Base-by-base conservation (phyloP, 305 asterid genomes). In the Petunia hybrid region DNA sequence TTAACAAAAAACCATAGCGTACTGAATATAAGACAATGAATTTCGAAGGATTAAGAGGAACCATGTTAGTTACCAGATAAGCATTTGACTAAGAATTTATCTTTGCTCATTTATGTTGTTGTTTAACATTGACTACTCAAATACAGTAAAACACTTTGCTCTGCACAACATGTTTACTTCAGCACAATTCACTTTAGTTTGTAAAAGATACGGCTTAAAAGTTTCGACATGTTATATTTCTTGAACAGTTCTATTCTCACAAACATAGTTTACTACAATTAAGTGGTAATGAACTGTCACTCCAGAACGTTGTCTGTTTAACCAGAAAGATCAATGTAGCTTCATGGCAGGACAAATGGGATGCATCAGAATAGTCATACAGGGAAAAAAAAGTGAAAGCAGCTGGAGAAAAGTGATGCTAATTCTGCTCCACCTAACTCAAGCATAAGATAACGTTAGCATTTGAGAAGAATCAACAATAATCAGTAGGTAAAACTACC, bases 81-180 rank as follows among this genome's bases (percentile, higher is more conserved):
- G 41, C 62, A 48, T 73, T 48, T 73, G 78, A 73, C 46, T 35
- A 13, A 73, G 63, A 2, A 10, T 71, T 48, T 35, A 51, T 51
- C 46, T 51, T 56, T 73, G 78, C 78, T 73, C 38, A 1, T 36
- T 36, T 73, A 5, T 13, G 63, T 8, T 31, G 16, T 35, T 35
- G 1, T 48, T 51, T 22, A 51, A 36, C 46, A 4, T 35, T 73
- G 48, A 53, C 46, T 73, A 13, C 13, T 13, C 63, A 73, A 51
- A 73, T 36, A 39, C 53, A 73, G 36, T 8, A 1, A 71, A 46
- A 68, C 42, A n/a, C 7, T 35, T 51, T 73, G 45, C 61, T 73
- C 78, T n/a, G 35, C 78, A 73, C 45, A 51, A 73, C 62, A 51
- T 51, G 63, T 73, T 35, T 51, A 59, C 78, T 51, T 73, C 6